Evolutionary conservation across 2,329 filamentous ascomycete species (phyloP), one percentile per base, ranked within the genome.

Genomic region (Pestalotiopsis fici): DNA sequence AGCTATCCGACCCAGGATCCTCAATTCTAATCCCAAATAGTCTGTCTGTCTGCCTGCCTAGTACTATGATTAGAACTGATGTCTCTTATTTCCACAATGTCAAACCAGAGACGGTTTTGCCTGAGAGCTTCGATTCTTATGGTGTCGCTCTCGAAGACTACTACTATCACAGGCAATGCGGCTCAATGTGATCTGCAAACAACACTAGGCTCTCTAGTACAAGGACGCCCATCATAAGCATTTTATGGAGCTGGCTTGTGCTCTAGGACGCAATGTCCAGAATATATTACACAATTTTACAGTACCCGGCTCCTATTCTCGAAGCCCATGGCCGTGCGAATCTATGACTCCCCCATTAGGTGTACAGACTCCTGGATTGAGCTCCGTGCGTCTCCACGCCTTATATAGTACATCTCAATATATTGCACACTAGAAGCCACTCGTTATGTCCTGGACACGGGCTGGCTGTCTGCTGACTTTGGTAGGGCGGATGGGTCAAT

Each of bases 401-500:
- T 64, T 47, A 15, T 35, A 55, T 64, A 64, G 25, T 59, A 59
- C 63, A 57, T 64, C 43, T 56, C 21, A 55, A 64, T 35, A 31
- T 37, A 13, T 21, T 37, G 57, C 57, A 27, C 57, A 21, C 28
- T 21, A 31, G 28, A 31, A 21, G 15, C 27, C 31, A 60, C 43
- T 50, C 27, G 21, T 76, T 60, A 76, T 65, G 69, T 63, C 60
- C 69, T 73, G 28, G 70, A 56, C 27, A 35, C 43, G 31, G 62
- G 47, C 28, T 54, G 23, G 43, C 27, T 56, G 4, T 56, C 47
- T 47, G 71, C 54, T 56, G 68, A 37, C 54, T 56, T 68, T 13
- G 69, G 63, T 11, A 71, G 67, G 2, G 72, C 70, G 63, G 73
- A 71, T 21, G 72, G 71, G 25, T 72, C 72, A 21, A 69, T 67